A percentile compares a stretch with the other conserved stretches of the same genome.
These are phyloP conservation scores for Amanita pallidorosea DNA, from an alignment of 768 basidiomycete species.

Conservation along the genomic window DNA sequence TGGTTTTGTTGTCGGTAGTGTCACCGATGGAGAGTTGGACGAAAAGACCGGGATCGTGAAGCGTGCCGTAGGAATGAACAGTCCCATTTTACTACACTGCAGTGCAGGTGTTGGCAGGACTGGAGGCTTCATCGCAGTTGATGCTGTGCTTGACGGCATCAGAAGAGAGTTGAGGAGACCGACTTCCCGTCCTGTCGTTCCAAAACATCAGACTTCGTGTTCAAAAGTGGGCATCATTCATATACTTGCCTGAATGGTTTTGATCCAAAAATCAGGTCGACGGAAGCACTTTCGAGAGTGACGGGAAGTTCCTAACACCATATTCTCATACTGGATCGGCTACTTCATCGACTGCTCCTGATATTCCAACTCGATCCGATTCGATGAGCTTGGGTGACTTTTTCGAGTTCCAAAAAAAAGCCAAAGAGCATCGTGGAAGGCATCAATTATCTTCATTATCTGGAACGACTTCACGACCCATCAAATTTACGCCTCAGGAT, in stretches of 20 bases:
- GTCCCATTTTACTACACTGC: slow-evolving; percentile 76
- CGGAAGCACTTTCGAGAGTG: not conserved
- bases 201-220: not conserved
- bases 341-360: not conserved
- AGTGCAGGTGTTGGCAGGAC: slow-evolving; percentile 95
- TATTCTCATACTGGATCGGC: not conserved
- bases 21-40: slow-evolving; percentile 33
- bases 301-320: not conserved
- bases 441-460: slow-evolving; percentile 11
- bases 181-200: not conserved
- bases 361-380: slow-evolving; percentile 8
- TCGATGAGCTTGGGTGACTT: slow-evolving; percentile 14
- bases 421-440: slow-evolving; percentile 12
- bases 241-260: not conserved
- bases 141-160: slow-evolving; percentile 73
- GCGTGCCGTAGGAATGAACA: slow-evolving; percentile 33
- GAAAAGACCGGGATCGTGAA: slow-evolving; percentile 42
- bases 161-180: slow-evolving; percentile 34
- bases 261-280: not conserved
- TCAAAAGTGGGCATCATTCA: not conserved
- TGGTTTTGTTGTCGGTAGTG: slow-evolving; percentile 3
- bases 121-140: slow-evolving; percentile 86
- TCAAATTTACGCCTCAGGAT: not conserved
- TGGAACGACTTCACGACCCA: not conserved
- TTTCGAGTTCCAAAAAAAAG: slow-evolving; percentile 8